Evolutionary conservation across 2,329 filamentous ascomycete species (phyloP).

Genomic region (Verticillium zaregamsianum): DNA sequence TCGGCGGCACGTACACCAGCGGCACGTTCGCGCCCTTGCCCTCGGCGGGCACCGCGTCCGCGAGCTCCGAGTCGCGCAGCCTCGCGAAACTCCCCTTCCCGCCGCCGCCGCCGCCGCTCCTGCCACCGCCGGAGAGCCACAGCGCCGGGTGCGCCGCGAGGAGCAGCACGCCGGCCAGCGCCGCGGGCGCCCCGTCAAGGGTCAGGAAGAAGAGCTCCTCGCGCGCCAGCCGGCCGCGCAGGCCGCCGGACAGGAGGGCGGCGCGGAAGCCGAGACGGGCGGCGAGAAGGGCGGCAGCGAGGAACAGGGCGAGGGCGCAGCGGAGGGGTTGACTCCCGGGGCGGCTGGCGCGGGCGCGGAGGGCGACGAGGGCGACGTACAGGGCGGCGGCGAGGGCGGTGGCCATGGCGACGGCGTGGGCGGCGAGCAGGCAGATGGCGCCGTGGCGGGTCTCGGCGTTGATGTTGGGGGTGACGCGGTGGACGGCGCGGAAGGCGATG

Average conservation of each 20-base stretch:
- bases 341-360: conserved; percentile 3
- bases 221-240: conserved; percentile 18
- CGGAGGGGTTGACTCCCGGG: conserved; percentile 14
- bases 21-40: background rate
- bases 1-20: background rate
- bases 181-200: conserved; percentile 23
- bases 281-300: conserved; percentile 18
- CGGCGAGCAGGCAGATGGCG: conserved; percentile 17
- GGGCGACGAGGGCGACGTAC: conserved; percentile 15
- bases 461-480: background rate
- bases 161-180: conserved; percentile 21
- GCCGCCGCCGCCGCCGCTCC: conserved; percentile 8
- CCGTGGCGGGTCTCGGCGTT: conserved; percentile 13
- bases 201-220: conserved; percentile 21
- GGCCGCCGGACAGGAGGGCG: conserved; percentile 18
- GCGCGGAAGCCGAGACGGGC: conserved; percentile 20
- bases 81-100: conserved; percentile 8
- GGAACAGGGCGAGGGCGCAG: conserved; percentile 18
- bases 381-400: conserved; percentile 18
- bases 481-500: conserved; percentile 18
- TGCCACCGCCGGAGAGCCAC: conserved; percentile 7
- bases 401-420: conserved; percentile 19
- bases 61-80: conserved; percentile 1
- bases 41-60: background rate
- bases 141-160: conserved; percentile 22